Conservation (phyloP, 176 grass and related monocot species). For the Ampelocalamus luodianensis region DNA sequence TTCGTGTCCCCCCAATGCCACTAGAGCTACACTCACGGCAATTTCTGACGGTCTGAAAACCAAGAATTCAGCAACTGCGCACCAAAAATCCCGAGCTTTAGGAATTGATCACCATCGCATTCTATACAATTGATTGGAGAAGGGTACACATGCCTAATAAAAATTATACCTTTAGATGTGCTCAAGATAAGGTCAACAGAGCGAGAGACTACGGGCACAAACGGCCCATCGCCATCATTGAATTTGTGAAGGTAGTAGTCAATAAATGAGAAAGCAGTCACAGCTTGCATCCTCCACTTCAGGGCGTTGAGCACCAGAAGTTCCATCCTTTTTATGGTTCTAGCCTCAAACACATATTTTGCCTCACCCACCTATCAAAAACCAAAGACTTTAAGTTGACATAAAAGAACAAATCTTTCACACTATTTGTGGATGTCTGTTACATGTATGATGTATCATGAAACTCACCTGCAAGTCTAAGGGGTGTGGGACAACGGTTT, state of each 20-base stretch:
- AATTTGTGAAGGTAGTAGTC: slow-evolving; percentile 92
- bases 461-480: slow-evolving; percentile 75
- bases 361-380: slow-evolving; percentile 57
- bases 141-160: slow-evolving; percentile 14
- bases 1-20: slow-evolving; percentile 56
- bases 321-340: slow-evolving; percentile 86
- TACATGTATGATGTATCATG: slow-evolving; percentile 11
- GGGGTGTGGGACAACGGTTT: slow-evolving; percentile 70
- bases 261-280: slow-evolving; percentile 88
- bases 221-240: slow-evolving; percentile 53
- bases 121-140: slow-evolving; percentile 7
- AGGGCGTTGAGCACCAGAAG: slow-evolving; percentile 74
- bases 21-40: slow-evolving; percentile 72
- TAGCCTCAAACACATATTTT: slow-evolving; percentile 74
- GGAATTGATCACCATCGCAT: slow-evolving; percentile 24
- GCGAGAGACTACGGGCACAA: slow-evolving; percentile 58
- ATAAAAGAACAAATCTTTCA: slow-evolving; percentile 23
- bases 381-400: slow-evolving; percentile 28
- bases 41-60: slow-evolving; percentile 86
- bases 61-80: slow-evolving; percentile 76
- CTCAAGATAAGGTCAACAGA: slow-evolving; percentile 74
- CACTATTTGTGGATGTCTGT: neutral
- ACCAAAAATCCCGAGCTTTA: slow-evolving; percentile 34
- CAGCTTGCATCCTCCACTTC: slow-evolving; percentile 87
- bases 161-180: slow-evolving; percentile 64